Evolutionary conservation across 2,329 filamentous ascomycete species (phyloP).

Genomic region (Alternaria hordeiaustralica): DNA sequence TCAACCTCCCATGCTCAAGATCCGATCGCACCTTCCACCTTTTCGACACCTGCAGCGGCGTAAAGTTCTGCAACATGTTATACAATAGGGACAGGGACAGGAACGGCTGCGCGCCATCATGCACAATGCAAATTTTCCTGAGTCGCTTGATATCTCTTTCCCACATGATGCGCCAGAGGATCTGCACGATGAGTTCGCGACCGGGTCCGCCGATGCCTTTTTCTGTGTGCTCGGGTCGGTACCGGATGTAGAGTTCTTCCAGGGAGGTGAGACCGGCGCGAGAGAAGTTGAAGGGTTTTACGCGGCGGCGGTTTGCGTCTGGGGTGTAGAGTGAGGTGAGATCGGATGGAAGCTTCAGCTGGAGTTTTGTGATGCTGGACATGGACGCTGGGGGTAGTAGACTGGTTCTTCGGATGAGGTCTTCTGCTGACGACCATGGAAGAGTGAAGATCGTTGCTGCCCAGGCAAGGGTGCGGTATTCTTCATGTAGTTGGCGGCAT

Average conservation of each 20-base stretch:
- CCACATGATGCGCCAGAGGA: conserved; percentile 23
- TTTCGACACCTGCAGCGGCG: conserved; percentile 1
- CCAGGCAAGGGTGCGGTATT: conserved; percentile 20
- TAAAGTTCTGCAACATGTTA: conserved; percentile 7
- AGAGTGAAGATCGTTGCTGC: conserved; percentile 16
- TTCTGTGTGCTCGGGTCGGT: background rate
- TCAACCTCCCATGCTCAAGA: conserved; percentile 13
- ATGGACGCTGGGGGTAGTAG: background rate
- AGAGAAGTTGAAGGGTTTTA: conserved; percentile 14
- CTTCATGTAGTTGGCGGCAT: conserved; percentile 24
- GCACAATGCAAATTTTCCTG: conserved; percentile 21
- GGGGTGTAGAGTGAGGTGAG: conserved; percentile 1
- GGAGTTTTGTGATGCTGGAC: conserved; percentile 16
- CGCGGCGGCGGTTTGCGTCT: conserved; percentile 1
- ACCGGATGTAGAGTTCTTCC: conserved; percentile 22
- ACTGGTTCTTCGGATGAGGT: conserved; percentile 4
- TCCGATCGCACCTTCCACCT: conserved; percentile 10
- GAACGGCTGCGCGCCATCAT: conserved; percentile 13
- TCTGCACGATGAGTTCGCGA: conserved; percentile 9
- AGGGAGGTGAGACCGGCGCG: conserved; percentile 18
- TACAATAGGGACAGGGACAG: conserved; percentile 3
- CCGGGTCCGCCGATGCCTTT: background rate
- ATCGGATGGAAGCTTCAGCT: conserved; percentile 1
- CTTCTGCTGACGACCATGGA: background rate
- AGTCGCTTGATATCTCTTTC: conserved; percentile 14